Evolutionary conservation across 140 eudicot genomes (phyloP), one percentile per base, ranked within the genome.

Genomic region (Stevia rebaudiana): DNA sequence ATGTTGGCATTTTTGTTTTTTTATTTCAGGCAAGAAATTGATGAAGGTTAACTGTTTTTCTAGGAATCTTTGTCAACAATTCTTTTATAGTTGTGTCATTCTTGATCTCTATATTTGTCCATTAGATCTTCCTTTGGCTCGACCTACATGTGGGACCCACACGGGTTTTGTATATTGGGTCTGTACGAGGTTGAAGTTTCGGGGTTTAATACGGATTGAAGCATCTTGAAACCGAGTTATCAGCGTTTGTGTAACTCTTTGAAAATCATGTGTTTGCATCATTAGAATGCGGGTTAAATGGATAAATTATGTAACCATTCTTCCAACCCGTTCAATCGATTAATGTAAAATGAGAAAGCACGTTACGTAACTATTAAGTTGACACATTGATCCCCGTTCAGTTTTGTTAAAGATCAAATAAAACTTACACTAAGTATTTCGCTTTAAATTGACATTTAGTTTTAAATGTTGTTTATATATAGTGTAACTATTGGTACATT

Each of bases 21-120:
- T 7, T 7, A 35, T 50, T 67, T 40, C 79, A 74, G 79, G 79
- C 79, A 8, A 68, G 70, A 47, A 64, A 30, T 39, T 19, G 24
- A 17, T 48, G 65, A 31, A 58, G 67, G 49, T 15, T 58, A 6
- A 67, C 23, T 39, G 25, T 23, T 66, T 17, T 47, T 18, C 48
- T n/a, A 65, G 19, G 62, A 47, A 57, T 61, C 46, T 58, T 31
- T 16, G 24, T 25, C 21, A 30, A 51, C 15, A 10, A 50, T 74
- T 67, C 59, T 39, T 67, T 31, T 68, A 1, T 19, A 57, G 30
- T 64, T 42, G 36, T 60, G 65, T 68, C 65, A 67, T 74, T 59
- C 54, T 49, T 48, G 64, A 58, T 44, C 18, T 74, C 25, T 40
- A 28, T 39, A 49, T 74, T 16, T 24, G 13, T 68, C 3, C 44